Conservation (phyloP, 2,329 filamentous ascomycete species). For the Fonsecaea pugnacius region DNA sequence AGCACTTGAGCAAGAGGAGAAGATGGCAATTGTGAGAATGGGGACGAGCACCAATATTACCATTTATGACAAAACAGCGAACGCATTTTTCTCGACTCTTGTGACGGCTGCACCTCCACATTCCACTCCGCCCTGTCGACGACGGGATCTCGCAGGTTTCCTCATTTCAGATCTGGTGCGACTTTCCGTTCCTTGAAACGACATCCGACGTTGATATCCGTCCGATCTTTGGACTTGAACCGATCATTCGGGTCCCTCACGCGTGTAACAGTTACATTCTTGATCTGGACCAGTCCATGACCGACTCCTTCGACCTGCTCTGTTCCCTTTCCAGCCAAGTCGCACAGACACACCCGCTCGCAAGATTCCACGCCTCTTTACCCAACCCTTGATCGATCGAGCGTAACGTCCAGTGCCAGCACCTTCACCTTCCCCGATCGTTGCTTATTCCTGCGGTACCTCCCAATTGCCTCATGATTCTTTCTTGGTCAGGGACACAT, state of each 20-base stretch:
- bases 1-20: neutral
- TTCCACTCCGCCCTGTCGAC: neutral
- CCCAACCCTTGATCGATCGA: constrained; percentile 25
- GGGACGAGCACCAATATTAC: neutral
- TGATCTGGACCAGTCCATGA: neutral
- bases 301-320: neutral
- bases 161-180: constrained; percentile 15
- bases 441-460: constrained; percentile 8
- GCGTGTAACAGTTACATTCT: constrained; percentile 12
- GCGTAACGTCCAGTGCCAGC: constrained; percentile 21
- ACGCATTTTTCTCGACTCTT: neutral
- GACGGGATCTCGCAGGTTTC: constrained; percentile 24
- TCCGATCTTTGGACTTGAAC: neutral
- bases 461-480: neutral
- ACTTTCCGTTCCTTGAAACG: constrained; percentile 19
- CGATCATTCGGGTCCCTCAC: neutral
- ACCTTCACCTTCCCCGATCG: constrained; percentile 6
- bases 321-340: neutral
- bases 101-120: neutral
- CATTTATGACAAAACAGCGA: neutral
- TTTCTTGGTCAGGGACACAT: neutral
- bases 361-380: constrained; percentile 24
- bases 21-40: neutral
- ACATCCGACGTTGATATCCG: constrained; percentile 17
- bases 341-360: constrained; percentile 34